Evolutionary conservation across 1,139 yeast species (phyloP), one percentile per base, ranked within the genome.

Genomic region (Hansenula lynferdii): DNA sequence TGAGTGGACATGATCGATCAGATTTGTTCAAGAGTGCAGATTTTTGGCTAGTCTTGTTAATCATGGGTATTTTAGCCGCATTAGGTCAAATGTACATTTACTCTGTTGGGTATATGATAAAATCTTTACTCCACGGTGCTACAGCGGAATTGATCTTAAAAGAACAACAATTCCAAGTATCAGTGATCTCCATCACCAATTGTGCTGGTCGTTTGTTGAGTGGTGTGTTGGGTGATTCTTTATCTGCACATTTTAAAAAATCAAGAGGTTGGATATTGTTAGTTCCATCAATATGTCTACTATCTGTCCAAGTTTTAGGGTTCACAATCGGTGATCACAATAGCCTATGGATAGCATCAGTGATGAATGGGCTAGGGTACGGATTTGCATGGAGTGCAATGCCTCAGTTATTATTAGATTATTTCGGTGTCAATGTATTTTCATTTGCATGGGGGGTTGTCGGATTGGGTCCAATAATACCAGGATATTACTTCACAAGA

Each of bases 21-120:
- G 54, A 49, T 27, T 56, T 74, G 11, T 43, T 70, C 16, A 50
- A 44, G 18, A 61, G 65, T 24, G 42, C 51, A 9, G 64, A 63
- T 32, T 77, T 77, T 51, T 77, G 83, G 82, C 50, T 70, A 3
- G 47, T 76, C 5, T 68, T 73, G 33, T 31, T 64, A 1, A 56
- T 69, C 8, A 61, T 78, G 2, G 80, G 81, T 0, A 43, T 72
- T 3, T 57, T 75, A 37, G 80, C 81, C 0, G 72, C 80, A 0
- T 47, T 77, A 47, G 82, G 83, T 9, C 83, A 77, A 52, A 72
- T 77, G 77, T 77, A 75, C 54, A 77, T 77, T 19, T 77, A 76
- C 49, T 75, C 80, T 0, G 77, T 75, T 16, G 84, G 84, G 1
- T 75, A 73, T 50, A 75, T 77, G 60, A 77, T 74, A 10, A 72